phyloP scores from a whole-genome alignment of 352 stramenopile species.

The Phytophthora foliorum region DNA sequence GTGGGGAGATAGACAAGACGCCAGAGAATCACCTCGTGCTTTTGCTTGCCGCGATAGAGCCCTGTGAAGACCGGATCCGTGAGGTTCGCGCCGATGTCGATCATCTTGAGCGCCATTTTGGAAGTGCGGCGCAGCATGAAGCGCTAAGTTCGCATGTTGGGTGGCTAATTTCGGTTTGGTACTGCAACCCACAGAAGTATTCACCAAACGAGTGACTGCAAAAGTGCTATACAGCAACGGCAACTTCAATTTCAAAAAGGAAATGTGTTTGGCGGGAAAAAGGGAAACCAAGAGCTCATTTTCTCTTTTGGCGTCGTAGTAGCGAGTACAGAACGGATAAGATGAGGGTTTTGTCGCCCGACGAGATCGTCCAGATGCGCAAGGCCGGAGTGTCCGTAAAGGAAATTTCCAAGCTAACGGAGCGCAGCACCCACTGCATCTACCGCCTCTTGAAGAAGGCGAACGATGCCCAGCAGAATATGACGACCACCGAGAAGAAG shows the following conservation, averaged over 20 bases:
- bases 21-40: conserved; percentile 72
- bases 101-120: conserved; percentile 54
- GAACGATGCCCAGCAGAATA: neutral
- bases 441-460: conserved; percentile 44
- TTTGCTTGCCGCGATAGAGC: conserved; percentile 90
- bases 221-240: conserved; percentile 22
- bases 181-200: conserved; percentile 15
- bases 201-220: conserved; percentile 6
- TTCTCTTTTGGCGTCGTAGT: conserved; percentile 12
- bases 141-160: conserved; percentile 20
- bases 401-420: conserved; percentile 45
- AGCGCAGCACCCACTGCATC: conserved; percentile 53
- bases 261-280: conserved; percentile 32
- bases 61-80: conserved; percentile 94
- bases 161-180: conserved; percentile 15
- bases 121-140: conserved; percentile 24
- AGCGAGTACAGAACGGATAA: conserved; percentile 11
- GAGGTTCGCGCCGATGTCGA: conserved; percentile 97
- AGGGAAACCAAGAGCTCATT: conserved; percentile 24
- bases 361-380: conserved; percentile 52
- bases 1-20: neutral
- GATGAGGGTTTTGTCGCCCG: conserved; percentile 53
- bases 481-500: conserved; percentile 28
- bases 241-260: conserved; percentile 33
- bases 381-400: conserved; percentile 44